phyloP scores from a whole-genome alignment of 371 early-diverging fungal species.

The Mortierella sp. region DNA sequence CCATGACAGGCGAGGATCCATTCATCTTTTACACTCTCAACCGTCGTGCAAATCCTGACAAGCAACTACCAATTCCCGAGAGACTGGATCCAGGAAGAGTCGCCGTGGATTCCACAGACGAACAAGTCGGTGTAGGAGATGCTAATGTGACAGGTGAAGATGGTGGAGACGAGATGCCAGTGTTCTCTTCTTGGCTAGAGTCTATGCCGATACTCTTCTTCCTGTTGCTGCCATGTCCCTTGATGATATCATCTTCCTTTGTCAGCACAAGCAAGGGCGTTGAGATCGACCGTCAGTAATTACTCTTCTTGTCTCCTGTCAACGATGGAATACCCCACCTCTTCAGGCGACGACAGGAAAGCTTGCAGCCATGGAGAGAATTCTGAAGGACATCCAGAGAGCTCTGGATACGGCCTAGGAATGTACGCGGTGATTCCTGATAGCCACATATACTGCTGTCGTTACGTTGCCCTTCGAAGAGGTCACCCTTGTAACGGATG shows the following conservation, averaged over 20 bases:
- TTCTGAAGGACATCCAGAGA: constrained; percentile 24
- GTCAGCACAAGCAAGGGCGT: constrained; percentile 18
- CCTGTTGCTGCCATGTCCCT: background rate
- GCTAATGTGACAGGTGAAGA: constrained; percentile 5
- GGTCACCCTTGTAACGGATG: background rate
- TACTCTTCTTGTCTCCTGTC: constrained; percentile 1
- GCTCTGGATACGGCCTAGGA: constrained; percentile 32
- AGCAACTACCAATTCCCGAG: constrained; percentile 24
- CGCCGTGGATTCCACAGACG: constrained; percentile 15
- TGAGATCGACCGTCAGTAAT: constrained; percentile 32
- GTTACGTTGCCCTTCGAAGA: background rate
- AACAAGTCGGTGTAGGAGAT: constrained; percentile 17
- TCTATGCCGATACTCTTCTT: background rate
- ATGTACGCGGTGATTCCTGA: background rate
- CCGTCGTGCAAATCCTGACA: constrained; percentile 29
- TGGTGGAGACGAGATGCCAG: constrained; percentile 23
- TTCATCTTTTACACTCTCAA: constrained; percentile 25
- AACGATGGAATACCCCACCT: constrained; percentile 14
- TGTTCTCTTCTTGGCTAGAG: constrained; percentile 8
- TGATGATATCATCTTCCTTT: background rate
- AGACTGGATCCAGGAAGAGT: constrained; percentile 6
- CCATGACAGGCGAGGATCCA: constrained; percentile 25
- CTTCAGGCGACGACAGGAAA: constrained; percentile 13
- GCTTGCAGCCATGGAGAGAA: background rate
- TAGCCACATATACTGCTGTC: background rate